Conservation (phyloP, 2,329 filamentous ascomycete species). For the Rutstroemia sp. region DNA sequence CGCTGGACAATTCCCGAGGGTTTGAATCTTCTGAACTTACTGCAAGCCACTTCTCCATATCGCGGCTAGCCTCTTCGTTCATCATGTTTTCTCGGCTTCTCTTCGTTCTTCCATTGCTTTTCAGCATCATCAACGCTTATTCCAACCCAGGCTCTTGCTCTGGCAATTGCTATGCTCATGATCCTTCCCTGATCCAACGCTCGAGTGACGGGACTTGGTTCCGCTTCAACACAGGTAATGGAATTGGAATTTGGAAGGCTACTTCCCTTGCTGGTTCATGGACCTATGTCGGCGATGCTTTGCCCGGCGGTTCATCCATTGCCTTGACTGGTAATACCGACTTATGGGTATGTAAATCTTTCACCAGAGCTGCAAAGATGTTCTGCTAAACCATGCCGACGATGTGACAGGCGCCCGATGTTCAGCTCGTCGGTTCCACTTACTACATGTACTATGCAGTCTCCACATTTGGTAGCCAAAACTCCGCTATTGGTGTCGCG, state of each 20-base stretch:
- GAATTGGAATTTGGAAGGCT: constrained; percentile 34
- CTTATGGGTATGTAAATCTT: constrained; percentile 32
- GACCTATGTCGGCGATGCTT: constrained; percentile 33
- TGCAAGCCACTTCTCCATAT: too few species aligned
- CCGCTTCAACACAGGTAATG: constrained; percentile 35
- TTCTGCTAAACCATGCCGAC: constrained; percentile 8
- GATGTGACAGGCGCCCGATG: constrained; percentile 49
- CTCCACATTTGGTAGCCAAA: constrained; percentile 45
- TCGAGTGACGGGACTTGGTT: constrained; percentile 36
- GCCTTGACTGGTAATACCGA: constrained; percentile 30
- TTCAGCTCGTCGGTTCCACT: constrained; percentile 44
- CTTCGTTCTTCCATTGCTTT: not conserved
- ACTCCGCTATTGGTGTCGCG: constrained; percentile 45
- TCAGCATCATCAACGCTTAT: constrained; percentile 20
- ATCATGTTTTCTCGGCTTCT: not conserved
- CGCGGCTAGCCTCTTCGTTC: not conserved
- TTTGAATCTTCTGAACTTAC: too few species aligned
- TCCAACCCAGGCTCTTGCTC: constrained; percentile 33
- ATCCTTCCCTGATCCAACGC: constrained; percentile 35
- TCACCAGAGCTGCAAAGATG: not conserved
- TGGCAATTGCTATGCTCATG: constrained; percentile 35
- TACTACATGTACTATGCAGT: constrained; percentile 59
- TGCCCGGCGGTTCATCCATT: constrained; percentile 33
- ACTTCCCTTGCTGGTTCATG: constrained; percentile 34
- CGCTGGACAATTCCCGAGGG: too few species aligned